Evolutionary conservation across 345 rosid genomes (phyloP).

Genomic region (Balakata baccata): DNA sequence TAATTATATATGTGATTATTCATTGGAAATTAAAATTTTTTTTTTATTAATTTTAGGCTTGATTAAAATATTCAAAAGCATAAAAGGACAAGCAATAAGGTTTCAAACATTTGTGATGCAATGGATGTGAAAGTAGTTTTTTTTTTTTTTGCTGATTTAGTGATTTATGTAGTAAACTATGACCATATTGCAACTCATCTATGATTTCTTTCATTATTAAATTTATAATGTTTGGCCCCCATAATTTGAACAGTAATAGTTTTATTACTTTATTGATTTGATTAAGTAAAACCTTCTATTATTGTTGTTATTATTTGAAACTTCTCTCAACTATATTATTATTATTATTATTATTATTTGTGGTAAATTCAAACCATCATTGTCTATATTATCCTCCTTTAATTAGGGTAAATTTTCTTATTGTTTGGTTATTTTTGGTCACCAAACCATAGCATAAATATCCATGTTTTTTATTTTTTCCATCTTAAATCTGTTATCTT

Average conservation of each 20-base stretch:
- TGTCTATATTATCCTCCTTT: neutral
- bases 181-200: neutral
- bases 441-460: constrained; percentile 9
- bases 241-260: neutral
- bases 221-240: neutral
- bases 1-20: neutral
- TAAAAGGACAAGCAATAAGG: neutral
- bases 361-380: neutral
- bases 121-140: constrained; percentile 21
- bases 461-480: neutral
- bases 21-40: too few relatives aligned
- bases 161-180: neutral
- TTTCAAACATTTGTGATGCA: constrained; percentile 7
- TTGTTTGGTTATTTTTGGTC: constrained; percentile 16
- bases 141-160: neutral
- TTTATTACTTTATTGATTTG: neutral
- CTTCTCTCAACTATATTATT: neutral
- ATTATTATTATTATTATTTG: neutral
- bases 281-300: constrained; percentile 1
- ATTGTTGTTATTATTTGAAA: neutral
- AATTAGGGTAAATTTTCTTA: neutral
- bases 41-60: neutral
- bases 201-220: neutral
- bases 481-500: too few relatives aligned
- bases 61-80: neutral